Conservation (phyloP, 495 filamentous ascomycete genomes). For the Choiromyces venosus region DNA sequence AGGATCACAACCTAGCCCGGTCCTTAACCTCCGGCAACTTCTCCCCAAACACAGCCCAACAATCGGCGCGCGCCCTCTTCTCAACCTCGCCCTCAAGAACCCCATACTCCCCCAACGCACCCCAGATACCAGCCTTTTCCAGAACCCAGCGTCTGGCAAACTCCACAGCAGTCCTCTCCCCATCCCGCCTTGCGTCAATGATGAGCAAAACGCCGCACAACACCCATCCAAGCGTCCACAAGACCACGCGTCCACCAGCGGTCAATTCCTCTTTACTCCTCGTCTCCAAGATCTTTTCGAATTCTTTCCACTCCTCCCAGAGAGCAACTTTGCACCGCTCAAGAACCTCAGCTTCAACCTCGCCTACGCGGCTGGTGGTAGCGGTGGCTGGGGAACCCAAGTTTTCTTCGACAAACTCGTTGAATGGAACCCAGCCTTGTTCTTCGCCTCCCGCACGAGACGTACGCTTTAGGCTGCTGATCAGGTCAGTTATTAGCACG, state of each 20-base stretch:
- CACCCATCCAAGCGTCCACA: constrained; percentile 39
- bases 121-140: constrained; percentile 31
- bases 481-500: constrained; percentile 58
- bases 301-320: constrained; percentile 39
- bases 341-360: constrained; percentile 34
- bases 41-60: constrained; percentile 37
- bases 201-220: constrained; percentile 38
- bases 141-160: constrained; percentile 38
- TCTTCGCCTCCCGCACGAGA: constrained; percentile 36
- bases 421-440: constrained; percentile 32
- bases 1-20: constrained; percentile 30
- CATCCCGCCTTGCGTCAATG: constrained; percentile 37
- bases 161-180: constrained; percentile 35
- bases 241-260: constrained; percentile 29
- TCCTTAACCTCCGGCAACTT: constrained; percentile 26
- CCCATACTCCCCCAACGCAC: constrained; percentile 29
- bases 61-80: constrained; percentile 30
- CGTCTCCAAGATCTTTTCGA: constrained; percentile 29
- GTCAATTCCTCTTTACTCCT: constrained; percentile 38
- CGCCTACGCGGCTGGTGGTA: constrained; percentile 7
- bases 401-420: constrained; percentile 40
- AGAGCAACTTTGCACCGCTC: constrained; percentile 38
- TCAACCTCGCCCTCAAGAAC: constrained; percentile 26
- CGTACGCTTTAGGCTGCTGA: constrained; percentile 52
- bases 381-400: constrained; percentile 29